Percentiles rank a stretch among this genome's conserved stretches.
Evolutionary conservation across 306 rosid species (phyloP).

Genomic region (Quercus variabilis): DNA sequence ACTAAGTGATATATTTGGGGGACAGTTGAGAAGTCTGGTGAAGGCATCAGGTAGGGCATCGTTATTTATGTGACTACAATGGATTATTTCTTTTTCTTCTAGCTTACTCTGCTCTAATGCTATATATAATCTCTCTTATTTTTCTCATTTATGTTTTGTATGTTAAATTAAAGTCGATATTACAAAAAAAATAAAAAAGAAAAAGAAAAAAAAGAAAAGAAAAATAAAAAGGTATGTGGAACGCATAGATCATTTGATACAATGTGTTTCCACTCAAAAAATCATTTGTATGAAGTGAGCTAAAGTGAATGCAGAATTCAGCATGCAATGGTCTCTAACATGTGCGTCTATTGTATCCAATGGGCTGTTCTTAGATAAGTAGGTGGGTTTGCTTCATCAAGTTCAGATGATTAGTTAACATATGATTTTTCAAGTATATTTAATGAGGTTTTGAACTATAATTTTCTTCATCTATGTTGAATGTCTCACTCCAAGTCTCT

Average conservation of each 20-base stretch:
- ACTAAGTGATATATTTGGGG: slow-evolving; percentile 81
- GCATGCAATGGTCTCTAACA: neutral
- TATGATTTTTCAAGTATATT: neutral
- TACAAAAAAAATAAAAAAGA: neutral
- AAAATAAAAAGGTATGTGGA: neutral
- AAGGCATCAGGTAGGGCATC: slow-evolving; percentile 59
- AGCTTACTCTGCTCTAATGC: neutral
- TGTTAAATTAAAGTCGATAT: neutral
- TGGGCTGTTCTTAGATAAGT: neutral
- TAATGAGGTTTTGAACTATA: neutral
- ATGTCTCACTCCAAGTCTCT: neutral
- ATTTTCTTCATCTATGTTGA: neutral
- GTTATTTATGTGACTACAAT: neutral
- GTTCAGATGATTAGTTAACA: neutral
- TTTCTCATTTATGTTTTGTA: neutral
- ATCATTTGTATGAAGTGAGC: neutral
- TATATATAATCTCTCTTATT: no score
- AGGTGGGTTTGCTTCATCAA: neutral
- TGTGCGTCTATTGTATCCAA: neutral
- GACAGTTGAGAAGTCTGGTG: slow-evolving; percentile 78
- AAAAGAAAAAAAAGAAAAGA: no score
- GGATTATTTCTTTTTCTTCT: neutral
- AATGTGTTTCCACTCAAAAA: neutral
- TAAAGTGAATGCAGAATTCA: neutral
- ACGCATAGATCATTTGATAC: neutral